Base-by-base conservation (phyloP, 2,329 filamentous ascomycete genomes). In the Sporothrix brasiliensis region DNA sequence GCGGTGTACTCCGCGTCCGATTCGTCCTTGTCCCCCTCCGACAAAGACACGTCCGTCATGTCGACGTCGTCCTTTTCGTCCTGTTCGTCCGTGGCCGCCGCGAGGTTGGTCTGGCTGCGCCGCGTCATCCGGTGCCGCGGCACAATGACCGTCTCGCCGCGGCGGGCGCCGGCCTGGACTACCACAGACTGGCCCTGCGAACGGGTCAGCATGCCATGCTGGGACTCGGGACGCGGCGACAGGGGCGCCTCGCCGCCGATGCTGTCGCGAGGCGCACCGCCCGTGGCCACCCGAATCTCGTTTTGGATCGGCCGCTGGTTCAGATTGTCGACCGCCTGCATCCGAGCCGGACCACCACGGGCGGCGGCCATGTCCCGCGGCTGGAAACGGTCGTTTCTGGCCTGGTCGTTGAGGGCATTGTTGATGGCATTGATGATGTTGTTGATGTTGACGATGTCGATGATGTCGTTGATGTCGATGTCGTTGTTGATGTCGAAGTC, bases 101-200 rank as follows among this genome's bases (percentile, higher is more conserved):
- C 13, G 4, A 6, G 27, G 34, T 34, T 34, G 30, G n/a, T 60
- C 39, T 61, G 58, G 11, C n/a, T 44, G n/a, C 58, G 58, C n/a
- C n/a, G 39, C 39, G 39, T 10, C 58, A 61, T 61, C n/a, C n/a
- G 24, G 44, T 65, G 61, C 61, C 44, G 61, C 44, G 61, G 61
- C 44, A 50, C 24, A 50, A 65, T 6, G 16, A 65, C 44, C 2
- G 9, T 50, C 9, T 50, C 61, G 21, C 52, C 52, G 4, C 14
- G 52, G 6, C 14, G 52, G 5, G 52, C 11, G n/a, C 41, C 44
- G 24, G 30, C 5, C 39, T 44, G 30, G 19, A 24, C 41, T 4
- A 27, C 5, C 21, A 63, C 9, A 13, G 39, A 47, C n/a, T 19
- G 60, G 41, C 60, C 44, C 44, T 34, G 61, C 14, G 41, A 49